Percentiles rank a stretch among this genome's conserved stretches.
phyloP scores from a whole-genome alignment of 108 stramenopile species.

The Skeletonema menzelii region DNA sequence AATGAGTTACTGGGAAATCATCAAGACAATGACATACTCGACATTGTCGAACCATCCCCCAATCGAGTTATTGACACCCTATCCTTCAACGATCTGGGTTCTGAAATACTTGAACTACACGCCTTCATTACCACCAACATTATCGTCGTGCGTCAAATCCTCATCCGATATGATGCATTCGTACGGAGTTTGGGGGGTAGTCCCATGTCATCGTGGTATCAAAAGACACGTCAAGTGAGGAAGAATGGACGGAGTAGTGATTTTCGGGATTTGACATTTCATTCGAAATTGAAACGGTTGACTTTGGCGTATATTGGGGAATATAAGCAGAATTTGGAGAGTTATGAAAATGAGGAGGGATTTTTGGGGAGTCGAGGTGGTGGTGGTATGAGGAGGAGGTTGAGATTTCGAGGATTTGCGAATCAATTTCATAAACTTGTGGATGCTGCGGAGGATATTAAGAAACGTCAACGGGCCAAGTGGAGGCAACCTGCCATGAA shows the following conservation, averaged over 20 bases:
- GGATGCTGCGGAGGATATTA: conserved; percentile 23
- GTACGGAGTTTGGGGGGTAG: conserved; percentile 55
- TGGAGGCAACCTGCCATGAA: conserved; percentile 29
- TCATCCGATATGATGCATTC: conserved; percentile 75
- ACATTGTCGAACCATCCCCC: background rate
- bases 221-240: conserved; percentile 14
- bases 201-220: conserved; percentile 69
- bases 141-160: conserved; percentile 58
- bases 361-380: conserved; percentile 6
- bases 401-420: conserved; percentile 11
- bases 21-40: background rate
- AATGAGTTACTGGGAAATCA: background rate
- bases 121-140: conserved; percentile 70
- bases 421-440: conserved; percentile 25
- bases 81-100: conserved; percentile 23
- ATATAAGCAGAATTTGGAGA: conserved; percentile 14
- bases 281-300: conserved; percentile 29
- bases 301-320: conserved; percentile 25
- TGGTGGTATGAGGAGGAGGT: background rate
- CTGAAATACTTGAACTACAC: conserved; percentile 65
- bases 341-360: background rate
- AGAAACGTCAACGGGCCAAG: conserved; percentile 12
- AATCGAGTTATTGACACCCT: background rate
- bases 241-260: conserved; percentile 25
- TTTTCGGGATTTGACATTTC: conserved; percentile 22